These are phyloP conservation scores for Talaromyces islandicus DNA, from an alignment of 2,329 filamentous ascomycete species.

Conservation along the genomic window DNA sequence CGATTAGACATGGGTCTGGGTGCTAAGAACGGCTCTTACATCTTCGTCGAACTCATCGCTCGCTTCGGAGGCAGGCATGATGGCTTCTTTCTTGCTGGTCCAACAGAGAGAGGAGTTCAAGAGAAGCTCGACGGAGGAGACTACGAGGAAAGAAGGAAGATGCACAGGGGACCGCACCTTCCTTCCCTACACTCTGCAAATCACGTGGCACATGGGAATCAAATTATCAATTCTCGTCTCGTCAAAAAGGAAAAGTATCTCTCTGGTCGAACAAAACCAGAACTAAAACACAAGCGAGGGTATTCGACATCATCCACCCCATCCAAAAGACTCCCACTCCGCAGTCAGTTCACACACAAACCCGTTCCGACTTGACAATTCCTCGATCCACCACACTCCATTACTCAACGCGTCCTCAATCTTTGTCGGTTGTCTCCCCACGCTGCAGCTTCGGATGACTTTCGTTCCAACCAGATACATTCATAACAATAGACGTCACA, in stretches of 20 bases:
- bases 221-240: background rate
- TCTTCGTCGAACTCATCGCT: constrained; percentile 50
- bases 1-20: background rate
- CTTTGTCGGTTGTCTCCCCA: background rate
- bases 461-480: background rate
- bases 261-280: background rate
- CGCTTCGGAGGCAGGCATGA: constrained; percentile 48
- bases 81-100: background rate
- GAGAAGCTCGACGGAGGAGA: background rate
- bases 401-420: background rate
- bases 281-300: background rate
- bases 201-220: background rate
- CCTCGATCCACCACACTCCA: constrained; percentile 1
- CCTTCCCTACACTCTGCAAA: background rate
- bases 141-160: background rate
- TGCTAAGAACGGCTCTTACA: constrained; percentile 22
- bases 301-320: background rate
- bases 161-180: background rate
- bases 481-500: constrained; percentile 8
- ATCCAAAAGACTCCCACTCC: constrained; percentile 3
- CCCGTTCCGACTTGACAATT: constrained; percentile 1
- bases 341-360: constrained; percentile 1
- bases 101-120: background rate
- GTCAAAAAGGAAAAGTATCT: too few species aligned
- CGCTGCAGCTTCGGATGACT: background rate